A percentile compares a stretch with the other conserved stretches of the same genome.
phyloP scores from a whole-genome alignment of 805 yeast genomes.

The Ogataea degrootiae region DNA sequence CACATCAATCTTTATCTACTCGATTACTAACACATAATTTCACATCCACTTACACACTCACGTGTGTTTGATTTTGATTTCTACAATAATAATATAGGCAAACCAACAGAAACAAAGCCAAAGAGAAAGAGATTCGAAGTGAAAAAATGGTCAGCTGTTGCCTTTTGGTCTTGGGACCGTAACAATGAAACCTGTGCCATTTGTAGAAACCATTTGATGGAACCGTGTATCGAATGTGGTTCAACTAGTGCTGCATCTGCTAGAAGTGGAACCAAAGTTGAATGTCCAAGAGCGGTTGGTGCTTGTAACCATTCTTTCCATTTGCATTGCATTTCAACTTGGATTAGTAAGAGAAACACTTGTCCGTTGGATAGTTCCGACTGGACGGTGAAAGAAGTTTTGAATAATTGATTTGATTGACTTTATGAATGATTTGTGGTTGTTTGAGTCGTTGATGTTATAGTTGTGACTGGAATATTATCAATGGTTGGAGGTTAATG shows the following conservation, averaged over 20 bases:
- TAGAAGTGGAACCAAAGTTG: constrained; percentile 11
- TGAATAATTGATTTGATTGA: constrained; percentile 13
- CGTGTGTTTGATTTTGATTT: background rate
- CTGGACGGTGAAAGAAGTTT: constrained; percentile 48
- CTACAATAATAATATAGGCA: background rate
- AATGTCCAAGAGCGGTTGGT: constrained; percentile 95
- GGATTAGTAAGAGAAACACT: constrained; percentile 92
- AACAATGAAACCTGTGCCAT: constrained; percentile 87
- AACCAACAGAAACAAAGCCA: constrained; percentile 23
- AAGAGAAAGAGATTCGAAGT: constrained; percentile 80
- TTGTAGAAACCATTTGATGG: constrained; percentile 97
- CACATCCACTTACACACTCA: background rate
- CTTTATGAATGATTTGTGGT: too few relatives aligned
- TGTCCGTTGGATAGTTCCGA: constrained; percentile 95
- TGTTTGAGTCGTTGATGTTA: background rate
- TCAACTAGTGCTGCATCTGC: constrained; percentile 53
- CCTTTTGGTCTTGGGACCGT: constrained; percentile 98
- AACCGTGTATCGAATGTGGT: constrained; percentile 92
- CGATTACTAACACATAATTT: constrained; percentile 5
- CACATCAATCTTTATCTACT: background rate
- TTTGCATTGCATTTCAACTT: constrained; percentile 90
- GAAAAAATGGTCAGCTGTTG: constrained; percentile 98
- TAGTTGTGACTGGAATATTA: background rate
- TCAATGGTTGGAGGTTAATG: background rate
- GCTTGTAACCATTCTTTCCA: constrained; percentile 98